Conservation (phyloP, 2,329 filamentous ascomycete genomes). For the Fusarium concolor region DNA sequence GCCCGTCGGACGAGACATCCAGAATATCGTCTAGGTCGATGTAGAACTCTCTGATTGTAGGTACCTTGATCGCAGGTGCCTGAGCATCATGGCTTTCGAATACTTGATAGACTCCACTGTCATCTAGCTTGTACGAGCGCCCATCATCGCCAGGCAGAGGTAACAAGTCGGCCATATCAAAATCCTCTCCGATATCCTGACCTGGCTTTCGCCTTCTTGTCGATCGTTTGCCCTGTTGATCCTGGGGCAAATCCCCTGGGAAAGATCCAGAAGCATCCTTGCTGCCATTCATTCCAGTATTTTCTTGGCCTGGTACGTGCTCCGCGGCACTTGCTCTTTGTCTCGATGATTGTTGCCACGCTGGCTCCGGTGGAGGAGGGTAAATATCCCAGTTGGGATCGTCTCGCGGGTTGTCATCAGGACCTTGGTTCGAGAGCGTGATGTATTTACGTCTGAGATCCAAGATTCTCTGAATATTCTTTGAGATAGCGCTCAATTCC, state of each 20-base stretch:
- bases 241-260: constrained; percentile 31
- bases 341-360: constrained; percentile 68
- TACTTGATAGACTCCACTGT: constrained; percentile 90
- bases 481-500: constrained; percentile 87
- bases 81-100: constrained; percentile 76
- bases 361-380: constrained; percentile 89
- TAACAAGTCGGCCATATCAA: constrained; percentile 80
- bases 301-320: constrained; percentile 37
- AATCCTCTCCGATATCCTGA: constrained; percentile 91
- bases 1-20: constrained; percentile 91
- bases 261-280: constrained; percentile 19
- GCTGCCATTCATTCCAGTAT: constrained; percentile 20
- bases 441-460: constrained; percentile 92
- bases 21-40: constrained; percentile 91
- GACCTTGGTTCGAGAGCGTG: constrained; percentile 81
- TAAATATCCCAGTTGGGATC: constrained; percentile 87
- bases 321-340: constrained; percentile 25
- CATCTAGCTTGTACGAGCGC: constrained; percentile 83
- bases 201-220: constrained; percentile 83
- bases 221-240: constrained; percentile 55
- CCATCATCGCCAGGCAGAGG: constrained; percentile 78
- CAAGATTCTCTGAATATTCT: constrained; percentile 89
- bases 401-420: constrained; percentile 89
- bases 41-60: constrained; percentile 94
- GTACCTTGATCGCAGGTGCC: constrained; percentile 82